These are phyloP conservation scores for Bocquillonia castaneifolia DNA, from an alignment of 441 rosid genomes.

Conservation along the genomic window DNA sequence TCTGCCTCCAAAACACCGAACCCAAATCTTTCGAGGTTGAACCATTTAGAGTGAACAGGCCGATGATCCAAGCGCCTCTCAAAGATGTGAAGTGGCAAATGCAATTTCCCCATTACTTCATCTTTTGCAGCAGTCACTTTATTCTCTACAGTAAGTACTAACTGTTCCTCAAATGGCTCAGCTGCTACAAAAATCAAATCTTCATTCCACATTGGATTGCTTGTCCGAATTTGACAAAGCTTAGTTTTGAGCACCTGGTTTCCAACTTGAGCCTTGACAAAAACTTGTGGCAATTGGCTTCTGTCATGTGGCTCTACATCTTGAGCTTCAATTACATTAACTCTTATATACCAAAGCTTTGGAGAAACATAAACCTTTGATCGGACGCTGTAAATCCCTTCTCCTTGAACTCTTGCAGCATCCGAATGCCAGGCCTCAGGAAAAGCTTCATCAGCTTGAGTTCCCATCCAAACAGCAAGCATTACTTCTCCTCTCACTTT, in stretches of 20 bases:
- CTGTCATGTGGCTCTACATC: slow-evolving; percentile 64
- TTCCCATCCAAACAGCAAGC: slow-evolving; percentile 98
- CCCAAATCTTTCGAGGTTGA: slow-evolving; percentile 74
- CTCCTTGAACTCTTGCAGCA: slow-evolving; percentile 66
- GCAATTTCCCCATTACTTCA: slow-evolving; percentile 53
- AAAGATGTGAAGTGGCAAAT: slow-evolving; percentile 43
- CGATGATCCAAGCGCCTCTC: slow-evolving; percentile 85
- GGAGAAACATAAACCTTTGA: slow-evolving; percentile 91
- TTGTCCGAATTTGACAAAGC: slow-evolving; percentile 42
- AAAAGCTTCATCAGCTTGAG: slow-evolving; percentile 90
- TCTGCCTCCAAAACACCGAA: slow-evolving; percentile 65
- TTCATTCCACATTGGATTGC: slow-evolving; percentile 72
- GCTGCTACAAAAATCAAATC: slow-evolving; percentile 82
- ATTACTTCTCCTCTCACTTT: slow-evolving; percentile 83
- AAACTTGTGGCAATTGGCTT: slow-evolving; percentile 57
- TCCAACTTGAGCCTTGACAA: slow-evolving; percentile 74
- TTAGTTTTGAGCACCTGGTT: slow-evolving; percentile 66
- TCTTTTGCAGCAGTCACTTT: slow-evolving; percentile 56
- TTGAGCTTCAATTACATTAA: slow-evolving; percentile 85
- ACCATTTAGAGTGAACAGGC: slow-evolving; percentile 75
- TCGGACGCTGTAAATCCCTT: slow-evolving; percentile 56
- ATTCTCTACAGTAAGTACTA: slow-evolving; percentile 67
- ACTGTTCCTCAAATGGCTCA: slow-evolving; percentile 85
- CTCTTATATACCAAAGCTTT: slow-evolving; percentile 80
- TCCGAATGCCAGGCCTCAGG: slow-evolving; percentile 90